Percentiles rank a stretch among this genome's conserved stretches.
Conservation (phyloP, 176 grass and related monocot genomes). For the Luzula sylvatica region DNA sequence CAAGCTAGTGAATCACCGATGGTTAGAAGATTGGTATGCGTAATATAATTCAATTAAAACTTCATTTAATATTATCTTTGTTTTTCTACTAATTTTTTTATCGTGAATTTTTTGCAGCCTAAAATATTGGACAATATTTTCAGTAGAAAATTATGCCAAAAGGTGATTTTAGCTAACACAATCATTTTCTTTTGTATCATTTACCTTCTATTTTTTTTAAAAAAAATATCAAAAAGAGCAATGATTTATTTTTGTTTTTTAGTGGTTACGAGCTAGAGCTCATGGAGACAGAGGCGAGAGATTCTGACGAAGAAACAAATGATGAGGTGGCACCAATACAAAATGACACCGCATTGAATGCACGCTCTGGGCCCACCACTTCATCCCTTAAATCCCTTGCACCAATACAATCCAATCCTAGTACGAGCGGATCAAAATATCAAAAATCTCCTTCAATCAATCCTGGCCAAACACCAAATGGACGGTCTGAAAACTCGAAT, state of each 20-base stretch:
- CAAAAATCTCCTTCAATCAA: too few relatives aligned
- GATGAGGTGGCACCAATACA: slow-evolving; percentile 5
- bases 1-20: slow-evolving; percentile 70
- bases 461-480: too few relatives aligned
- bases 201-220: slow-evolving; percentile 4
- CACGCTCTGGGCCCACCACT: slow-evolving; percentile 7
- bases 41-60: background rate
- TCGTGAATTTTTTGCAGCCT: slow-evolving; percentile 38
- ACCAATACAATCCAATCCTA: background rate
- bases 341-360: slow-evolving; percentile 15
- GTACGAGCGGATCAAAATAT: too few relatives aligned
- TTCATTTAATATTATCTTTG: slow-evolving; percentile 10
- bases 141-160: slow-evolving; percentile 55
- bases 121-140: slow-evolving; percentile 72
- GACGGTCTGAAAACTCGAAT: too few relatives aligned
- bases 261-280: slow-evolving; percentile 87
- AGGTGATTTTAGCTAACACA: slow-evolving; percentile 27
- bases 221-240: background rate
- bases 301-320: slow-evolving; percentile 61
- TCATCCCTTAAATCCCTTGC: slow-evolving; percentile 13
- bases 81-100: slow-evolving; percentile 7
- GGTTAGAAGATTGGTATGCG: slow-evolving; percentile 84
- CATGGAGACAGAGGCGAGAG: slow-evolving; percentile 60
- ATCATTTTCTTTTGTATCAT: background rate
- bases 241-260: slow-evolving; percentile 23